A percentile compares a stretch with the other conserved stretches of the same genome.
Conservation (phyloP, 2,329 filamentous ascomycete genomes). For the Pseudogymnoascus sp. region DNA sequence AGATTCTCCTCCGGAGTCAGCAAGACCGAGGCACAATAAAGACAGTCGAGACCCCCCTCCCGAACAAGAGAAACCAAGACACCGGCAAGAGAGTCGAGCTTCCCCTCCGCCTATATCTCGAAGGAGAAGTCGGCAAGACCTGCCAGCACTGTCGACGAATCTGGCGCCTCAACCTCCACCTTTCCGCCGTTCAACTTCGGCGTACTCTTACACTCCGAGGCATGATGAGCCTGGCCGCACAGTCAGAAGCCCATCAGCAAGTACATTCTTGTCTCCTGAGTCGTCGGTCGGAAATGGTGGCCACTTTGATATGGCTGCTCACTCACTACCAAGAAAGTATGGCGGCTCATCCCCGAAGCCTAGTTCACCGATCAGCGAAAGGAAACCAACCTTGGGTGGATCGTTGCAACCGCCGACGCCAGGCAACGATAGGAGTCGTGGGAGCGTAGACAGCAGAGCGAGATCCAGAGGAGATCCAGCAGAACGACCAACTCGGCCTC, state of each 20-base stretch:
- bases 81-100: background rate
- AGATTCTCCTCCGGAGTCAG: slow-evolving; percentile 2
- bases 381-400: background rate
- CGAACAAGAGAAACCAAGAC: background rate
- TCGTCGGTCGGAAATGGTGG: background rate
- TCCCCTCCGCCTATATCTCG: slow-evolving; percentile 10
- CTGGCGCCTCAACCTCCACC: slow-evolving; percentile 24
- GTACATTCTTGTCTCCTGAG: background rate
- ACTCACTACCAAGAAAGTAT: background rate
- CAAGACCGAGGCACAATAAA: slow-evolving; percentile 11
- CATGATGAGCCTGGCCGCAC: slow-evolving; percentile 18
- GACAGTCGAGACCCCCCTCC: background rate
- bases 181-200: slow-evolving; percentile 25
- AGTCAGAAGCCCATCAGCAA: background rate
- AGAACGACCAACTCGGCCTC: slow-evolving; percentile 21
- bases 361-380: background rate
- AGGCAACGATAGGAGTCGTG: slow-evolving; percentile 17
- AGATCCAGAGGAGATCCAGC: slow-evolving; percentile 18
- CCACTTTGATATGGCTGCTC: background rate
- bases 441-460: slow-evolving; percentile 14
- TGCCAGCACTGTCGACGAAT: slow-evolving; percentile 27
- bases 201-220: slow-evolving; percentile 17
- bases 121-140: slow-evolving; percentile 25
- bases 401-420: slow-evolving; percentile 15
- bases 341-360: background rate